Percentiles rank a stretch among this genome's conserved stretches.
Evolutionary conservation across 2,329 filamentous ascomycete species (phyloP).

Genomic region (Ceratocystis cacaofunesta): DNA sequence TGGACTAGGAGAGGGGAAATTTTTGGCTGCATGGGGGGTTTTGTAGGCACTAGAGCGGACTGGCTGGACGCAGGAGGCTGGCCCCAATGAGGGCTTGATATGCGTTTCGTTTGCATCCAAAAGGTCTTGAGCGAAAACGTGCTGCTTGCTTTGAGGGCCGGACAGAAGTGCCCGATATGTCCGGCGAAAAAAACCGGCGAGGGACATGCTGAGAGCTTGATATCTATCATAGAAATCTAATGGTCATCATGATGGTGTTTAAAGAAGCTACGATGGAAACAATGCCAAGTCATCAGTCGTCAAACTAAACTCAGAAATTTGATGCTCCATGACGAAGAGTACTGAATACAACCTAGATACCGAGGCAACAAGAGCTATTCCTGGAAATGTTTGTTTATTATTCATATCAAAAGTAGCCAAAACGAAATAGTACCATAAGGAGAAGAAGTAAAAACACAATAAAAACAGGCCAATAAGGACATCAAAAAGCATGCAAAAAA

Average conservation of each 20-base stretch:
- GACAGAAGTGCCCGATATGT: not conserved
- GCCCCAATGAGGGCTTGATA: not conserved
- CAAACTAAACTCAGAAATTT: not conserved
- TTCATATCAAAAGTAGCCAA: slow-evolving; percentile 1
- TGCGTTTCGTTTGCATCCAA: not conserved
- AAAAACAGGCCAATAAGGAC: not conserved
- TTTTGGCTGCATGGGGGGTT: no score
- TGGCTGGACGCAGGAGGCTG: not conserved
- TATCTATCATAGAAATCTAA: not conserved
- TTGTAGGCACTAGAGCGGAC: no score
- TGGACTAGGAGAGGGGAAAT: no score
- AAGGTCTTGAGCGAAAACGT: not conserved
- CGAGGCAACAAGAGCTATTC: not conserved
- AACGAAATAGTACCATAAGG: not conserved
- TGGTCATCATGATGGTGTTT: not conserved
- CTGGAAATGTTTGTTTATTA: not conserved
- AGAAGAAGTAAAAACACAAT: not conserved
- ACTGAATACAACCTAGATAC: not conserved
- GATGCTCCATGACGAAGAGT: not conserved
- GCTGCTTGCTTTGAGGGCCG: not conserved
- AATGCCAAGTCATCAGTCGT: not conserved
- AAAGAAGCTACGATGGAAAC: not conserved
- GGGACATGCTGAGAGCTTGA: not conserved
- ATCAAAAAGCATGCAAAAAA: not conserved
- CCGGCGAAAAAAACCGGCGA: not conserved